Conservation (phyloP, 2,329 filamentous ascomycete genomes). For the Fusarium napiforme region DNA sequence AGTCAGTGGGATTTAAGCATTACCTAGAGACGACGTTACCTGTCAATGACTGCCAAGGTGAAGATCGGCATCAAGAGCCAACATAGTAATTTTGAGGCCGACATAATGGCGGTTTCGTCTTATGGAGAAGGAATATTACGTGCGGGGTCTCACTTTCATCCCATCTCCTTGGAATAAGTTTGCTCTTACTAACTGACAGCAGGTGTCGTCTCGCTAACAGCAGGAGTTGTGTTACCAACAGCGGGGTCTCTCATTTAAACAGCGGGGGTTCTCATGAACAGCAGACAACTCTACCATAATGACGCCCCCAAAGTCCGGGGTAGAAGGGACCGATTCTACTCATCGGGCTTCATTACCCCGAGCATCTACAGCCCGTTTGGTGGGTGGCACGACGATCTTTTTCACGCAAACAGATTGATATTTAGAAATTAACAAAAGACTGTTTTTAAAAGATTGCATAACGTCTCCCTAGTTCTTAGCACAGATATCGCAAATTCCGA, state of each 20-base stretch:
- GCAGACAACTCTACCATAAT: background rate
- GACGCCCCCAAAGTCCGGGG: background rate
- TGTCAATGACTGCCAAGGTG: constrained; percentile 4
- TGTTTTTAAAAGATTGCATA: rapidly evolving
- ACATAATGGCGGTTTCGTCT: background rate
- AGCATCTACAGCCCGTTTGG: background rate
- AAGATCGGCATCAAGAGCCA: constrained; percentile 2
- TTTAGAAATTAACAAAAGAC: background rate
- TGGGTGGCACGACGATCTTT: background rate
- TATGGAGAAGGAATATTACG: no score
- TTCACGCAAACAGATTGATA: no score
- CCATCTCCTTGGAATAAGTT: no score
- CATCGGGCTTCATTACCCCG: constrained; percentile 6
- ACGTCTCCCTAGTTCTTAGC: rapidly evolving
- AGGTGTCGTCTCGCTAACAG: background rate
- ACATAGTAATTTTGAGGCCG: background rate
- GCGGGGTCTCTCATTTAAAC: background rate
- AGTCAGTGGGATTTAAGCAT: background rate
- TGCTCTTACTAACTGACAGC: background rate
- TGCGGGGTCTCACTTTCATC: no score
- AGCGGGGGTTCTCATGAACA: background rate
- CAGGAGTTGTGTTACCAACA: background rate
- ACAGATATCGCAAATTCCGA: background rate
- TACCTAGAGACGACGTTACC: background rate
- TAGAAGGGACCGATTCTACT: background rate